These are phyloP conservation scores for Fusarium chuoi DNA, from an alignment of 2,329 filamentous ascomycete species.

Conservation along the genomic window DNA sequence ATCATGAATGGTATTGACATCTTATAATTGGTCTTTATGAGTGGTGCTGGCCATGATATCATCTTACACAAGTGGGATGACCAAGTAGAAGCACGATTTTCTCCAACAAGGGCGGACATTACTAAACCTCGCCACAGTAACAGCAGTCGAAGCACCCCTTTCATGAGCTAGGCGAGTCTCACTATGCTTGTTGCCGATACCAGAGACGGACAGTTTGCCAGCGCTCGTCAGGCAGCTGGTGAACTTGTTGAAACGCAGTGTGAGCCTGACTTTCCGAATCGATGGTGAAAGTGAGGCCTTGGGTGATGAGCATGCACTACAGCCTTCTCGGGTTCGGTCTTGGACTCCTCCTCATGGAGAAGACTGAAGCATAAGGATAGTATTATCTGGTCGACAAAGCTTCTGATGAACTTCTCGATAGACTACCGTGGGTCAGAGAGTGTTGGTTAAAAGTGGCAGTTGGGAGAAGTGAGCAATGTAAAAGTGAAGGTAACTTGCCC, in stretches of 20 bases:
- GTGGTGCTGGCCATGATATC: not conserved
- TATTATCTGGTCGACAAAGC: too few relatives aligned
- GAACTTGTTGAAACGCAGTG: too few relatives aligned
- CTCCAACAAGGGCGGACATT: fast-evolving
- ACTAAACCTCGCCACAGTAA: fast-evolving
- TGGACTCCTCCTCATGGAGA: too few relatives aligned
- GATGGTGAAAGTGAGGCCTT: not conserved
- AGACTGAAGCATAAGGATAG: too few relatives aligned
- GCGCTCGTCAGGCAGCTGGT: not conserved
- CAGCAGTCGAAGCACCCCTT: not conserved
- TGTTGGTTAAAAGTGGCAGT: not conserved
- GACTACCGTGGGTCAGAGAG: too few relatives aligned
- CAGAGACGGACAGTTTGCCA: not conserved
- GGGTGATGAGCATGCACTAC: not conserved
- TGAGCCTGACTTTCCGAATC: fast-evolving
- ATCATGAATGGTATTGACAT: not conserved
- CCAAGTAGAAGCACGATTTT: not conserved
- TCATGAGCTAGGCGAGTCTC: not conserved
- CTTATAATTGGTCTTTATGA: not conserved
- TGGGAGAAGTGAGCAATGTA: not conserved
- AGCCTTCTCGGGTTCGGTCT: not conserved
- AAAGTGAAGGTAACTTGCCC: not conserved
- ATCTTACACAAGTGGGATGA: not conserved
- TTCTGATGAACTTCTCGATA: too few relatives aligned
- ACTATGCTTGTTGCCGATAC: not conserved